Conservation (phyloP, 2,329 filamentous ascomycete genomes). For the Endoconidiophora laricicola region DNA sequence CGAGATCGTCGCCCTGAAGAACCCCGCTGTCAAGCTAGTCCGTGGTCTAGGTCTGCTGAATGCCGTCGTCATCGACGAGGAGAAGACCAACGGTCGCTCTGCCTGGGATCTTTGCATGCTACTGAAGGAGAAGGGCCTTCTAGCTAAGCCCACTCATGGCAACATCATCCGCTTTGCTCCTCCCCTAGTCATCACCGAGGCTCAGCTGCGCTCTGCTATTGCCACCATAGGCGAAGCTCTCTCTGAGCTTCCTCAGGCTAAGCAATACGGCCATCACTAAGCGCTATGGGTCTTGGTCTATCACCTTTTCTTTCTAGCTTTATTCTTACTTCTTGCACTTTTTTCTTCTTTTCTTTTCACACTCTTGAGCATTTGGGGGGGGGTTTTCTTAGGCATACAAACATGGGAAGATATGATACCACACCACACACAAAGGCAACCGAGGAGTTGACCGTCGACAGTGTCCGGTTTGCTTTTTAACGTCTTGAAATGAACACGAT, state of each 20-base stretch:
- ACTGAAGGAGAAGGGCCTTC: slow-evolving; percentile 82
- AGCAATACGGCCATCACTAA: slow-evolving; percentile 23
- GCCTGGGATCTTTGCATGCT: slow-evolving; percentile 96
- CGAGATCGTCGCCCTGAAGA: slow-evolving; percentile 57
- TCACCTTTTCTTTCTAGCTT: background rate
- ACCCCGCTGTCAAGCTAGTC: slow-evolving; percentile 63
- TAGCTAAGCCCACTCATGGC: slow-evolving; percentile 96
- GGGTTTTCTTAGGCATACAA: background rate
- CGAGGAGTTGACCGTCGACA: slow-evolving; percentile 4
- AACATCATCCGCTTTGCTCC: slow-evolving; percentile 98
- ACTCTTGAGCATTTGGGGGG: slow-evolving; percentile 3
- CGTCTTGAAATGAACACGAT: too few relatives aligned
- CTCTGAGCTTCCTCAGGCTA: slow-evolving; percentile 54
- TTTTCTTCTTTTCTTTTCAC: background rate
- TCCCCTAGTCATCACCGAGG: slow-evolving; percentile 82
- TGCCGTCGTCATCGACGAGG: slow-evolving; percentile 89
- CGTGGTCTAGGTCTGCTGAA: slow-evolving; percentile 90
- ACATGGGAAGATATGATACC: slow-evolving; percentile 9
- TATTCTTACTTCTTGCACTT: background rate
- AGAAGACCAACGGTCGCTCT: slow-evolving; percentile 63
- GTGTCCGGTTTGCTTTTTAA: slow-evolving; percentile 8
- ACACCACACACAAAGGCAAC: slow-evolving; percentile 3
- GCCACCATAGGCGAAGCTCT: slow-evolving; percentile 68
- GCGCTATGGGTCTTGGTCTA: background rate
- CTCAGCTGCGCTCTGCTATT: slow-evolving; percentile 63